Percentiles rank a stretch among this genome's conserved stretches.
These are phyloP conservation scores for Cystobasidiaceae sp. DNA, from an alignment of 1,284 basidiomycete species.

Conservation along the genomic window DNA sequence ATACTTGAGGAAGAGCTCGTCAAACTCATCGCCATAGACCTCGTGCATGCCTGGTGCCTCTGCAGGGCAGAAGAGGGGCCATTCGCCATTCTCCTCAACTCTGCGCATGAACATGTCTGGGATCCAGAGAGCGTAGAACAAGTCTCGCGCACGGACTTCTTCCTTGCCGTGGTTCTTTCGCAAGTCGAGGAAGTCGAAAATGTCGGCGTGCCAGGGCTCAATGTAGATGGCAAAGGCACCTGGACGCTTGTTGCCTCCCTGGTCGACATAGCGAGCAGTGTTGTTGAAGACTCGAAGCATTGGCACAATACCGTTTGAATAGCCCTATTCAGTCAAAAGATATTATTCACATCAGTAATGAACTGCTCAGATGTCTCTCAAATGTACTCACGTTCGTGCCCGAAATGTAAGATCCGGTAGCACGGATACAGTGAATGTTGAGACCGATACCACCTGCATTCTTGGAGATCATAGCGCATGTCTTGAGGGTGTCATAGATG, in stretches of 20 bases:
- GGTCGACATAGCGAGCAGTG: slow-evolving; percentile 97
- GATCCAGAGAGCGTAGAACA: slow-evolving; percentile 99
- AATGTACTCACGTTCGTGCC: slow-evolving; percentile 36
- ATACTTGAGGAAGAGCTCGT: slow-evolving; percentile 80
- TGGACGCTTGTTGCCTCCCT: slow-evolving; percentile 98
- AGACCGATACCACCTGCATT: slow-evolving; percentile 97
- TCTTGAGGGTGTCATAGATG: slow-evolving; percentile 98
- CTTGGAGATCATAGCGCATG: slow-evolving; percentile 99
- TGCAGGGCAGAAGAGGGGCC: slow-evolving; percentile 97
- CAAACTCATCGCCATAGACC: slow-evolving; percentile 87
- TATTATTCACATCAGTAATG: slow-evolving; percentile 40
- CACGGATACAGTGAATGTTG: slow-evolving; percentile 93
- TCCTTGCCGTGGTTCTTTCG: slow-evolving; percentile 99
- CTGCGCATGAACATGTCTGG: slow-evolving; percentile 97
- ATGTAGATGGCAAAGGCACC: slow-evolving; percentile 75
- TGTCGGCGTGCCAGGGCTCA: slow-evolving; percentile 66
- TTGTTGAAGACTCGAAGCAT: slow-evolving; percentile 99
- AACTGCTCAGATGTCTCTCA: slow-evolving; percentile 12
- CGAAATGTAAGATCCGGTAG: slow-evolving; percentile 67
- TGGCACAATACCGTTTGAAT: slow-evolving; percentile 97
- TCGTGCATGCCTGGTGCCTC: slow-evolving; percentile 90
- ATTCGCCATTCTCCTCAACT: slow-evolving; percentile 77
- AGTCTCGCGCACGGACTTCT: slow-evolving; percentile 90
- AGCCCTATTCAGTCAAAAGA: slow-evolving; percentile 69
- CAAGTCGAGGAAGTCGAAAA: slow-evolving; percentile 97